Percentiles rank a stretch among this genome's conserved stretches.
phyloP scores from a whole-genome alignment of 805 yeast species.

The Metschnikowia amazonensis region DNA sequence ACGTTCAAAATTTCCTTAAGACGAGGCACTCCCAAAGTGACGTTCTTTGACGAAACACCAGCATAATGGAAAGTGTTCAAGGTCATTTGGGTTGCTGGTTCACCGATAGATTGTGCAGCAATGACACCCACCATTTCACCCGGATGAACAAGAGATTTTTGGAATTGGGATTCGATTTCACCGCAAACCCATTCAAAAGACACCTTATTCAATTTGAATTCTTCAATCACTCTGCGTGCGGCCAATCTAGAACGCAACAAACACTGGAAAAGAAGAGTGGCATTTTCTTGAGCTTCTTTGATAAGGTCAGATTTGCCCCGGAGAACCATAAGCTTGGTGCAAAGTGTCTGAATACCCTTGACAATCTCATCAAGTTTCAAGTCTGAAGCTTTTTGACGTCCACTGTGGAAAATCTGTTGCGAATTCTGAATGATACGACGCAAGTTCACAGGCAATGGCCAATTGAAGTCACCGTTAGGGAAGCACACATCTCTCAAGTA shows the following conservation, averaged over 20 bases:
- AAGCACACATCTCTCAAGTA: slow-evolving; percentile 78
- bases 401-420: slow-evolving; percentile 93
- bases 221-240: slow-evolving; percentile 85
- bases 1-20: slow-evolving; percentile 97
- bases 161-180: slow-evolving; percentile 90
- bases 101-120: slow-evolving; percentile 98
- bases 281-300: slow-evolving; percentile 87
- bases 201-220: slow-evolving; percentile 73
- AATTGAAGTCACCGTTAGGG: slow-evolving; percentile 88
- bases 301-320: slow-evolving; percentile 76
- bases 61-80: slow-evolving; percentile 93
- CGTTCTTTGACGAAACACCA: slow-evolving; percentile 99
- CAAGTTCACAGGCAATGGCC: slow-evolving; percentile 97
- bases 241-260: slow-evolving; percentile 90
- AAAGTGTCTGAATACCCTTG: slow-evolving; percentile 61
- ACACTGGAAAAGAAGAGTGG: slow-evolving; percentile 85
- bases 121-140: slow-evolving; percentile 99
- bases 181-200: slow-evolving; percentile 97
- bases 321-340: slow-evolving; percentile 65
- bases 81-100: slow-evolving; percentile 99
- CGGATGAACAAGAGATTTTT: slow-evolving; percentile 86
- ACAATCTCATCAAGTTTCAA: slow-evolving; percentile 81
- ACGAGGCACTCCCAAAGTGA: slow-evolving; percentile 98
- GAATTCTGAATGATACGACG: slow-evolving; percentile 97
- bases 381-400: slow-evolving; percentile 86